Evolutionary conservation across 441 rosid species (phyloP).

Genomic region (Arabidopsis lyrata): DNA sequence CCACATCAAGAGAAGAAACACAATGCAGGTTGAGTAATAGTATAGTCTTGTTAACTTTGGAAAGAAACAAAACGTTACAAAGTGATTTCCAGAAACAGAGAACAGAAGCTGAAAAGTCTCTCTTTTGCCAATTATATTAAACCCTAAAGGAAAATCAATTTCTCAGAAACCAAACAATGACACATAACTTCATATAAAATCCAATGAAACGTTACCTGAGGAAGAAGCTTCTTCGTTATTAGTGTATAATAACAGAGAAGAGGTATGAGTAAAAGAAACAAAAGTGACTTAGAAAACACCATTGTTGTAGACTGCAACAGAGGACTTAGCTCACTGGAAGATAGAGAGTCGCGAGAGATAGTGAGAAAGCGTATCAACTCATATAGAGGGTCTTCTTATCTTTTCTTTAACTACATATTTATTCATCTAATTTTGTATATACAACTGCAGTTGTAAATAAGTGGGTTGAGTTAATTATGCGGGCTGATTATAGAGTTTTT

Average conservation of each 20-base stretch:
- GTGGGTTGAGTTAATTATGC: no score
- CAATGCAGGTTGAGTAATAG: slow-evolving; percentile 2
- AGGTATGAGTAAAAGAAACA: slow-evolving; percentile 39
- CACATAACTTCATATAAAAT: slow-evolving; percentile 5
- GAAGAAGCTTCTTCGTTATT: slow-evolving; percentile 17
- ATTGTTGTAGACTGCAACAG: slow-evolving; percentile 43
- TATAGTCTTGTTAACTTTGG: slow-evolving; percentile 13
- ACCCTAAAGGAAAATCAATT: background rate
- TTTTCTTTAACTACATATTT: background rate
- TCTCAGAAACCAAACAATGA: background rate
- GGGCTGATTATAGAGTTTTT: no score
- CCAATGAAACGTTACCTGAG: background rate
- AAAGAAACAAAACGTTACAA: slow-evolving; percentile 17
- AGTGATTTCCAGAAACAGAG: slow-evolving; percentile 10
- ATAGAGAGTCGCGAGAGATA: slow-evolving; percentile 7
- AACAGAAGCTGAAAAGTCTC: slow-evolving; percentile 19
- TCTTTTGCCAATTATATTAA: background rate
- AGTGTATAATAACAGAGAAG: background rate
- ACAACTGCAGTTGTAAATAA: no score
- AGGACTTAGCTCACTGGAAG: slow-evolving; percentile 11
- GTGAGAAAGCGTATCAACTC: slow-evolving; percentile 21
- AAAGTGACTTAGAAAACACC: slow-evolving; percentile 44
- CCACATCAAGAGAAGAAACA: background rate
- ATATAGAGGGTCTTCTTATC: background rate
- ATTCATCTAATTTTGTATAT: no score